A percentile compares a stretch with the other conserved stretches of the same genome.
phyloP scores from a whole-genome alignment of 805 yeast species.

The Tetrapisispora phaffii region DNA sequence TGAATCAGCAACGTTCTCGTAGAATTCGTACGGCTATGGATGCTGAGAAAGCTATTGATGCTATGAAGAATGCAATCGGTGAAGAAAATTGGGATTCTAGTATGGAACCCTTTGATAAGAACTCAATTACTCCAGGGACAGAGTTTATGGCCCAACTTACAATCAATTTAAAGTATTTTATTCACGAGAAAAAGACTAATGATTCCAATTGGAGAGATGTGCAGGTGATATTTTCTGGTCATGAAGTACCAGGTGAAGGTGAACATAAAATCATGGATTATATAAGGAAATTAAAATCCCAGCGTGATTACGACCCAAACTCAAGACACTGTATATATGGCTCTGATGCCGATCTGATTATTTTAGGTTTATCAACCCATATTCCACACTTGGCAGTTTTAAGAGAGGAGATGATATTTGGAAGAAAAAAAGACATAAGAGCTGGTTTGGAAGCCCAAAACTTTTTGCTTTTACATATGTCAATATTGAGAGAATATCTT shows the following conservation, averaged over 20 bases:
- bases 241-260: slow-evolving; percentile 97
- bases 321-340: slow-evolving; percentile 92
- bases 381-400: slow-evolving; percentile 92
- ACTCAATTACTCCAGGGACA: slow-evolving; percentile 93
- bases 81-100: slow-evolving; percentile 69
- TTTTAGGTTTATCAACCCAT: slow-evolving; percentile 83
- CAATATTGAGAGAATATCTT: slow-evolving; percentile 82
- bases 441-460: slow-evolving; percentile 59
- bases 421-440: slow-evolving; percentile 33
- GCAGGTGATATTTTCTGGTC: slow-evolving; percentile 75
- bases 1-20: slow-evolving; percentile 96
- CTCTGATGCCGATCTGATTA: slow-evolving; percentile 89
- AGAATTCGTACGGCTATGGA: slow-evolving; percentile 90
- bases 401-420: slow-evolving; percentile 93
- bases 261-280: slow-evolving; percentile 95
- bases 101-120: slow-evolving; percentile 77
- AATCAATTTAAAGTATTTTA: slow-evolving; percentile 70
- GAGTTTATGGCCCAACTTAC: slow-evolving; percentile 90
- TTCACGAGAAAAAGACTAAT: slow-evolving; percentile 76
- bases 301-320: slow-evolving; percentile 62
- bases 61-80: slow-evolving; percentile 59
- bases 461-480: slow-evolving; percentile 73
- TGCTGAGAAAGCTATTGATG: slow-evolving; percentile 81
- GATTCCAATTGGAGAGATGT: slow-evolving; percentile 80
- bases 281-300: slow-evolving; percentile 71